A percentile compares a stretch with the other conserved stretches of the same genome.
phyloP scores from a whole-genome alignment of 1,284 basidiomycete species.

The Filobasidium uniguttulatum region DNA sequence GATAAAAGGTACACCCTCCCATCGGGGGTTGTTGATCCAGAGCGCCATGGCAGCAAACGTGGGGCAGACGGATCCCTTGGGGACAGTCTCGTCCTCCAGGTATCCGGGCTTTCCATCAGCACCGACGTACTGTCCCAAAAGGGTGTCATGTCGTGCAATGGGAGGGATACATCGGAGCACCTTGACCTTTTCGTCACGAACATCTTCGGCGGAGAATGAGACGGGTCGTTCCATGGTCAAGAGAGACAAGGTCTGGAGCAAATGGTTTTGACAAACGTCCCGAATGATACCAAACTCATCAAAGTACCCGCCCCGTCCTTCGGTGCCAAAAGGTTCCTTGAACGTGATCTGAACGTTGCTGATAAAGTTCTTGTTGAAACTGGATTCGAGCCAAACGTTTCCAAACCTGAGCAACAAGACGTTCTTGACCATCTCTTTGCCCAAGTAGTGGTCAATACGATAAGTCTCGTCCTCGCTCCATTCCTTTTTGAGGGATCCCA shows the following conservation, averaged over 20 bases:
- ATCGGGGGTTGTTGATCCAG: constrained; percentile 83
- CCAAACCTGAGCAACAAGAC: constrained; percentile 84
- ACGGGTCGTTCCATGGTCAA: constrained; percentile 93
- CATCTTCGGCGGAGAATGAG: constrained; percentile 90
- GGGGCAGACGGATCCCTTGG: constrained; percentile 76
- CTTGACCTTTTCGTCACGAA: constrained; percentile 97
- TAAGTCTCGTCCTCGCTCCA: constrained; percentile 94
- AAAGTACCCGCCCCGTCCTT: constrained; percentile 94
- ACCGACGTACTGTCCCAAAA: constrained; percentile 81
- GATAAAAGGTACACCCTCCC: constrained; percentile 96
- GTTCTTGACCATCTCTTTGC: constrained; percentile 99
- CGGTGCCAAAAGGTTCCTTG: constrained; percentile 95
- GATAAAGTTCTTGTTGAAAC: constrained; percentile 88
- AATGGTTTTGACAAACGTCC: constrained; percentile 91
- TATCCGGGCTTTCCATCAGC: constrained; percentile 91
- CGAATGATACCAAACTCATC: constrained; percentile 97
- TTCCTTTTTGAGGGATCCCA: constrained; percentile 62
- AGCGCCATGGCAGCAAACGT: constrained; percentile 80
- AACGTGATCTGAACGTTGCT: constrained; percentile 95
- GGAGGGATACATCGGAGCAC: constrained; percentile 78
- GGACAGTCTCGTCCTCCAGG: constrained; percentile 86
- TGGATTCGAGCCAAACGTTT: constrained; percentile 70
- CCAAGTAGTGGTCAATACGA: constrained; percentile 95
- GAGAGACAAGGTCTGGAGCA: constrained; percentile 81
- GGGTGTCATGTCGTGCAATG: constrained; percentile 58